These are phyloP conservation scores for Leishmania tropica DNA, from an alignment of 208 protist species.

Conservation along the genomic window DNA sequence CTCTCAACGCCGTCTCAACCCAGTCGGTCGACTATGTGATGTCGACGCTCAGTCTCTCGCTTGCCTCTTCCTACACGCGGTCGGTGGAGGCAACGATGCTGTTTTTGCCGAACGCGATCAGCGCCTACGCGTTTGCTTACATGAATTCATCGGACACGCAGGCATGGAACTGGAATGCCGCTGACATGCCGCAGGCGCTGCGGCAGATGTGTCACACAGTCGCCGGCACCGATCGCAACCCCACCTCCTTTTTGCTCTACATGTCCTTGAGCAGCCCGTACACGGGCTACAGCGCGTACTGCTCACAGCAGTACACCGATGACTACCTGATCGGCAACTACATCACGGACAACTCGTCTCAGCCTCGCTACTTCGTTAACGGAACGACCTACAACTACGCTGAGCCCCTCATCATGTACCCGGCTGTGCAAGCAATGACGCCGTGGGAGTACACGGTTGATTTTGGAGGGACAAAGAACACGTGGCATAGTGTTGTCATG, in stretches of 20 bases:
- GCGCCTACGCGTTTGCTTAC: slow-evolving; percentile 25
- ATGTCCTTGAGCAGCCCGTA: slow-evolving; percentile 52
- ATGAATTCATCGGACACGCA: slow-evolving; percentile 17
- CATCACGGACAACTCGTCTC: slow-evolving; percentile 29
- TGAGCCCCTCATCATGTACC: slow-evolving; percentile 27
- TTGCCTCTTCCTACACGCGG: slow-evolving; percentile 29
- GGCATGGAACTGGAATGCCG: slow-evolving; percentile 34
- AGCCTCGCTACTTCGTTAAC: slow-evolving; percentile 48
- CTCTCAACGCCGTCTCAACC: slow-evolving; percentile 35
- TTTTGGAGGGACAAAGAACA: slow-evolving; percentile 41
- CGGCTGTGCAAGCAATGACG: slow-evolving; percentile 39
- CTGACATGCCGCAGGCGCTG: slow-evolving; percentile 53
- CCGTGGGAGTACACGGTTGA: slow-evolving; percentile 43
- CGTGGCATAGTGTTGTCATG: slow-evolving; percentile 43
- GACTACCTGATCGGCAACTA: slow-evolving; percentile 38
- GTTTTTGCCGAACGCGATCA: slow-evolving; percentile 34
- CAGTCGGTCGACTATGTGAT: slow-evolving; percentile 29
- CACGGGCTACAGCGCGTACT: slow-evolving; percentile 67
- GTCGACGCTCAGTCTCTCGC: slow-evolving; percentile 19
- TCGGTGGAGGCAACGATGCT: slow-evolving; percentile 31
- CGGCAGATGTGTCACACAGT: slow-evolving; percentile 46
- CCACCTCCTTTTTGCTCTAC: slow-evolving; percentile 39
- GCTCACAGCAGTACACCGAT: slow-evolving; percentile 48
- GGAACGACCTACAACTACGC: slow-evolving; percentile 26
- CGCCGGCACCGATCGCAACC: not conserved